Evolutionary conservation across 495 filamentous ascomycete species (phyloP).

Genomic region (Xylaria curta): DNA sequence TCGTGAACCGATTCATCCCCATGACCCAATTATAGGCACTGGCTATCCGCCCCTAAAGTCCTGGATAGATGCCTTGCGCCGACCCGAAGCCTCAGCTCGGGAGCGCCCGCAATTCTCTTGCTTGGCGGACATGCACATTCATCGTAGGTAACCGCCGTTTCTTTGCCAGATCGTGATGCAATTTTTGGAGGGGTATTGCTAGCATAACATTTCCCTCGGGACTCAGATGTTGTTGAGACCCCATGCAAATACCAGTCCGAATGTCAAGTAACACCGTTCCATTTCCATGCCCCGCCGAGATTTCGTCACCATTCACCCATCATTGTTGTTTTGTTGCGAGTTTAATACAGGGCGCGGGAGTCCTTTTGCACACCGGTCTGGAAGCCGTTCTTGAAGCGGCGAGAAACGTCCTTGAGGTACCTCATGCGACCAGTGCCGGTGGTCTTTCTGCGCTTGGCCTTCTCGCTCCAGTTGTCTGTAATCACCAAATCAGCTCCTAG

Average conservation of each 20-base stretch:
- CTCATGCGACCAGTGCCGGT: constrained; percentile 93
- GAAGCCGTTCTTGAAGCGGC: constrained; percentile 96
- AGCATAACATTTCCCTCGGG: constrained; percentile 37
- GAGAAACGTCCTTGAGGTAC: constrained; percentile 86
- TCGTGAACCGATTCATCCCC: not conserved
- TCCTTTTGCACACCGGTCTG: constrained; percentile 87
- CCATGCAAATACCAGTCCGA: constrained; percentile 42
- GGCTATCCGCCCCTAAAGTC: not conserved
- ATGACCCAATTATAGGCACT: constrained; percentile 13
- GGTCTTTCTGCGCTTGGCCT: constrained; percentile 99
- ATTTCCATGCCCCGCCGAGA: constrained; percentile 37
- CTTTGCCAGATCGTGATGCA: constrained; percentile 42
- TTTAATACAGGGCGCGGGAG: constrained; percentile 67
- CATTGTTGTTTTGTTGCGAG: constrained; percentile 27
- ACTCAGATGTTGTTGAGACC: constrained; percentile 32
- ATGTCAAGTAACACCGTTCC: constrained; percentile 45
- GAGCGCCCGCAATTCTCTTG: not conserved
- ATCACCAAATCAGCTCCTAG: constrained; percentile 25
- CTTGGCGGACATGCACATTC: constrained; percentile 24
- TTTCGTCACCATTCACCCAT: constrained; percentile 37
- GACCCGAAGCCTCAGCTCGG: not conserved
- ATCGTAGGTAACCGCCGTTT: constrained; percentile 25
- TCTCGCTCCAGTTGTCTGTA: constrained; percentile 98
- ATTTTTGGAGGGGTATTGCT: constrained; percentile 41
- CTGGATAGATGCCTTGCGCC: constrained; percentile 8